Percentiles rank a stretch among this genome's conserved stretches.
Evolutionary conservation across 108 stramenopile species (phyloP).

Genomic region (Halocafeteria seosinensis): DNA sequence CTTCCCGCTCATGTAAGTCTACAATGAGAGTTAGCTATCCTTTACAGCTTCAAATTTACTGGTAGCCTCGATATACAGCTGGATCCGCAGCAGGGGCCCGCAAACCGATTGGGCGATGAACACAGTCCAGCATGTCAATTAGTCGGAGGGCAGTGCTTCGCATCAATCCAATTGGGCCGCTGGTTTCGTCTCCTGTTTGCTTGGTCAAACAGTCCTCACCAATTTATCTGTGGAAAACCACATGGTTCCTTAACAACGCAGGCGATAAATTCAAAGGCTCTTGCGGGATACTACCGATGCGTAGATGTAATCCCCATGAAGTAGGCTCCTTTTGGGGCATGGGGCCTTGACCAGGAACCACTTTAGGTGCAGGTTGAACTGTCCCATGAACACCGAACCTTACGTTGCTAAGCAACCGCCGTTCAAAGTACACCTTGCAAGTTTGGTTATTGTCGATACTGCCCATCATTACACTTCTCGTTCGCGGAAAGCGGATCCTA

Average conservation of each 20-base stretch:
- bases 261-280: background rate
- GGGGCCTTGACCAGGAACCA: background rate
- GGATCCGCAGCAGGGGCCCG: too few species aligned
- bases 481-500: background rate
- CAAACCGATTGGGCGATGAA: too few species aligned
- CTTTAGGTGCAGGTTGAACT: background rate
- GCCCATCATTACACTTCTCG: background rate
- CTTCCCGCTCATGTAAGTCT: too few species aligned
- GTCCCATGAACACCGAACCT: background rate
- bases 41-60: too few species aligned
- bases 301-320: background rate
- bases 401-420: background rate
- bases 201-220: too few species aligned
- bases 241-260: background rate
- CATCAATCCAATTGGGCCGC: too few species aligned
- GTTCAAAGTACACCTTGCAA: background rate
- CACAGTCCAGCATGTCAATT: too few species aligned
- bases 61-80: too few species aligned
- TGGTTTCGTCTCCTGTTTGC: too few species aligned
- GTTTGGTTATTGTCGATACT: background rate
- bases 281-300: background rate
- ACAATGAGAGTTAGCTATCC: too few species aligned
- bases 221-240: background rate
- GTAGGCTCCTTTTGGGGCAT: too few species aligned
- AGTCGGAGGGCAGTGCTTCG: too few species aligned